phyloP scores from a whole-genome alignment of 352 stramenopile genomes.

The Globisporangium solare region DNA sequence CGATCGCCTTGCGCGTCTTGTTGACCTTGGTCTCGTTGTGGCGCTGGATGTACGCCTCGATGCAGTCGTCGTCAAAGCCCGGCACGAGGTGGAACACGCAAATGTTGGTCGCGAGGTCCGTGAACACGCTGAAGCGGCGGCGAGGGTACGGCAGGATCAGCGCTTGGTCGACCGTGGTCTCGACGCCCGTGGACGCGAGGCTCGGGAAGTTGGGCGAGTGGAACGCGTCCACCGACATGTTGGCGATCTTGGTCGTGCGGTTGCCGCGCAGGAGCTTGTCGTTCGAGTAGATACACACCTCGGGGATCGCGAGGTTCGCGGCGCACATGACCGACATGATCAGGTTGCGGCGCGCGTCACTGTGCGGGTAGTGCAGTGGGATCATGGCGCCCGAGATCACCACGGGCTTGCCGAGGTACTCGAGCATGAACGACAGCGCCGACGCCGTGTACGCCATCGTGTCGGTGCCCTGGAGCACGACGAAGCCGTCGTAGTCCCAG shows the following conservation, averaged over 20 bases:
- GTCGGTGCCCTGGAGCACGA: conserved; percentile 96
- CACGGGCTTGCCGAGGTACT: conserved; percentile 95
- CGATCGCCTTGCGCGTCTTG: conserved; percentile 51
- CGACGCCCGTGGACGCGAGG: conserved; percentile 91
- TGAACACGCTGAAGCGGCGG: conserved; percentile 87
- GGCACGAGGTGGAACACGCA: conserved; percentile 90
- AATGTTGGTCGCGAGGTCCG: conserved; percentile 89
- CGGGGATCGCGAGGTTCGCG: conserved; percentile 69
- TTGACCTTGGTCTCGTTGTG: conserved; percentile 38
- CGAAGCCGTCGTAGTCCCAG: conserved; percentile 95
- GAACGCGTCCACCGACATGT: conserved; percentile 93
- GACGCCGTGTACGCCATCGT: conserved; percentile 97
- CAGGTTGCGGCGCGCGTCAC: conserved; percentile 94
- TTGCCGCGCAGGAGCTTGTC: conserved; percentile 94
- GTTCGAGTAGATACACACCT: conserved; percentile 95
- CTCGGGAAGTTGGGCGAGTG: conserved; percentile 95
- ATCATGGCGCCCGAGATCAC: conserved; percentile 96
- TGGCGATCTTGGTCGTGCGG: conserved; percentile 95
- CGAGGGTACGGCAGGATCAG: conserved; percentile 87
- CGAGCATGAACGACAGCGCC: conserved; percentile 96
- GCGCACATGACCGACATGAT: conserved; percentile 93
- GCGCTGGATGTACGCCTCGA: conserved; percentile 72
- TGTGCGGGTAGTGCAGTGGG: conserved; percentile 94
- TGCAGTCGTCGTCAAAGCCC: conserved; percentile 84
- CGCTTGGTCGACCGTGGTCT: conserved; percentile 89